phyloP scores from a whole-genome alignment of 257 asterid species.

The Misopates orontium region DNA sequence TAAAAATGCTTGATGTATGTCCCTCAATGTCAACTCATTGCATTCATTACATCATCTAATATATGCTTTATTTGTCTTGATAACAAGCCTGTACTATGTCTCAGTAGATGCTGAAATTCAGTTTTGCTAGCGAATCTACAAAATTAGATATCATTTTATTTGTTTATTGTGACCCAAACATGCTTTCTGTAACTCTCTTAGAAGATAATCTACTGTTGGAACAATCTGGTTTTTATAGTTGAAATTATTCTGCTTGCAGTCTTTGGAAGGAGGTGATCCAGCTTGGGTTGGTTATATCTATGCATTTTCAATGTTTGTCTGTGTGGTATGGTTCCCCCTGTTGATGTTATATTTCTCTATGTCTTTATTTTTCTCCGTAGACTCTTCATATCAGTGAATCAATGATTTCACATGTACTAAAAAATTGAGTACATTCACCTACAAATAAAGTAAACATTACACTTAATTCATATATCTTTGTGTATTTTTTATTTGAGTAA shows the following conservation, averaged over 20 bases:
- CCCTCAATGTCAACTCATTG: background rate
- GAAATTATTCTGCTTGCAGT: slow-evolving; percentile 54
- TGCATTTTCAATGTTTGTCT: slow-evolving; percentile 76
- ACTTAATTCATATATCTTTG: no score
- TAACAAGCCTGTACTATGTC: background rate
- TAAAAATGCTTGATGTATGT: no score
- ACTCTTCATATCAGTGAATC: background rate
- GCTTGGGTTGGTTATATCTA: slow-evolving; percentile 86
- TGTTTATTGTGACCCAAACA: background rate
- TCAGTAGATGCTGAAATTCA: background rate
- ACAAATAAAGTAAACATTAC: no score
- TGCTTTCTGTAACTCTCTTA: slow-evolving; percentile 18
- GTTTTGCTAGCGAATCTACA: slow-evolving; percentile 6
- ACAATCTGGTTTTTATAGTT: slow-evolving; percentile 28
- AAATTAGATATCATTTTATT: background rate
- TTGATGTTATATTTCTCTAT: slow-evolving; percentile 3
- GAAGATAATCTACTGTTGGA: slow-evolving; percentile 13
- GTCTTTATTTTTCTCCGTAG: background rate
- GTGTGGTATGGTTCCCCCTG: slow-evolving; percentile 64
- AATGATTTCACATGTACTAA: background rate
- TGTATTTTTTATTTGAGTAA: background rate
- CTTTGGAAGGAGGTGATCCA: slow-evolving; percentile 72
- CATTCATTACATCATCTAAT: background rate
- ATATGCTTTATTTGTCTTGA: slow-evolving; percentile 1
- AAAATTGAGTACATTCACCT: no score